Base-by-base conservation (phyloP, 73 alveolate genomes). In the Symbiodinium natans region DNA sequence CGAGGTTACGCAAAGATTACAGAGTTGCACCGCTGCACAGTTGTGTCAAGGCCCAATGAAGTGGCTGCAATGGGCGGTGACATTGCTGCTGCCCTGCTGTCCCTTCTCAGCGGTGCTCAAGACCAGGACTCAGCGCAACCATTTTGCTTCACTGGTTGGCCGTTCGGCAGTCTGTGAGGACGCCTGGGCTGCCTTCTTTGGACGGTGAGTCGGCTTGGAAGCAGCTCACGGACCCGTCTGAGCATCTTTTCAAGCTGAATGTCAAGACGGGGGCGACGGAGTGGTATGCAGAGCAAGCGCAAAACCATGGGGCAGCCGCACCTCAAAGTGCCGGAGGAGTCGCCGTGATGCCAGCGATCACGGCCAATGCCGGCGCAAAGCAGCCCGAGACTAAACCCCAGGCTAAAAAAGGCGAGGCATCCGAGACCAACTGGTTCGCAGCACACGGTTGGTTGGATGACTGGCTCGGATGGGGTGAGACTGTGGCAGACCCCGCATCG, bases 141-240 rank as follows among this genome's bases (percentile, higher is more conserved):
- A 21, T 8, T 52, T 46, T 15, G 71, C 23, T 23, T 15, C 23
- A 29, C 71, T 52, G 68, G 29, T 6, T 21, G 68, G 7, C 2
- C 1, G 2, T 52, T 52, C 23, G 7, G 71, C 2, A 23, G 71
- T 17, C 23, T 52, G 71, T 15, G 71, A 52, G 71, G 71, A 52
- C 71, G 17, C 71, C 71, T 52, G 25, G n/a, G 71, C 71, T 7
- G 71, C 31, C 71, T 52, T 23, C 6, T 52, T 52, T 52, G 39
- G 83, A 71, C 40, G 33, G 63, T 27, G 68, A 40, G 27, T 9
- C 59, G 39, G 33, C 77, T 9, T 33, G 43, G 71, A 43, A 46
- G 33, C 43, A 83, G 74, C 42, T 83, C 63, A 43, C 41, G 42
- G 92, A 83, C 42, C 92, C 92, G n/a, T 21, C 59, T 29, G 92